Percentiles rank a stretch among this genome's conserved stretches.
These are phyloP conservation scores for Globisporangium polare DNA, from an alignment of 352 stramenopile species.

Conservation along the genomic window DNA sequence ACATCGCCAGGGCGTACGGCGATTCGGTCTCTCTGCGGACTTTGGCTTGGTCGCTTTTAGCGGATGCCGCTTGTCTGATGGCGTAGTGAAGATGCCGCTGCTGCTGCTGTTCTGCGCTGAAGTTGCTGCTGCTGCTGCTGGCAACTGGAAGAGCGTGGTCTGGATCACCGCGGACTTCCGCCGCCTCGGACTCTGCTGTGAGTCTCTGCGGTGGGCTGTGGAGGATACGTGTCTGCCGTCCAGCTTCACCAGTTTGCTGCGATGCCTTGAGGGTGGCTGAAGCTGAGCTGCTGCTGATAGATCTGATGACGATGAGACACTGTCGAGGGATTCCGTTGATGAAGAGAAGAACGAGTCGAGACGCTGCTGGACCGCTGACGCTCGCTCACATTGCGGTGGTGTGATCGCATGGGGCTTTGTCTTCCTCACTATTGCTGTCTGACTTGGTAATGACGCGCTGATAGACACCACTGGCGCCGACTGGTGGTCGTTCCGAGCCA, in stretches of 20 bases:
- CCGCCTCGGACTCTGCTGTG: slow-evolving; percentile 25
- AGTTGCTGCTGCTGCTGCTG: slow-evolving; percentile 23
- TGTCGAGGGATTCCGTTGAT: slow-evolving; percentile 4
- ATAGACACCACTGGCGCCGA: not conserved
- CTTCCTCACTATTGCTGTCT: not conserved
- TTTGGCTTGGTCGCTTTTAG: slow-evolving; percentile 2
- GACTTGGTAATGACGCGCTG: not conserved
- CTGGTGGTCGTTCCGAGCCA: not conserved
- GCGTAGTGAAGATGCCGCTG: not conserved
- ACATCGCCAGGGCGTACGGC: slow-evolving; percentile 45
- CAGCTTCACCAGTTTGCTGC: slow-evolving; percentile 19
- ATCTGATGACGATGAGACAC: not conserved
- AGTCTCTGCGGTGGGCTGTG: slow-evolving; percentile 21
- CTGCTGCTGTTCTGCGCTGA: slow-evolving; percentile 8
- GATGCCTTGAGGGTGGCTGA: slow-evolving; percentile 5
- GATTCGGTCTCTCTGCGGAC: slow-evolving; percentile 6
- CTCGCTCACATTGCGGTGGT: not conserved
- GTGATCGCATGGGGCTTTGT: not conserved
- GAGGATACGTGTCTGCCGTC: slow-evolving; percentile 11
- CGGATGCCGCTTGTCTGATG: not conserved
- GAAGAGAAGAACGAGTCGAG: slow-evolving; percentile 38
- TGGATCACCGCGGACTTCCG: slow-evolving; percentile 27
- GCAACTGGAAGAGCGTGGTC: slow-evolving; percentile 27
- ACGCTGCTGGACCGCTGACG: slow-evolving; percentile 24
- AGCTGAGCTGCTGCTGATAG: not conserved